These are phyloP conservation scores for Zygosaccharomyces pseudobailii DNA, from an alignment of 1,139 yeast species.

Conservation along the genomic window DNA sequence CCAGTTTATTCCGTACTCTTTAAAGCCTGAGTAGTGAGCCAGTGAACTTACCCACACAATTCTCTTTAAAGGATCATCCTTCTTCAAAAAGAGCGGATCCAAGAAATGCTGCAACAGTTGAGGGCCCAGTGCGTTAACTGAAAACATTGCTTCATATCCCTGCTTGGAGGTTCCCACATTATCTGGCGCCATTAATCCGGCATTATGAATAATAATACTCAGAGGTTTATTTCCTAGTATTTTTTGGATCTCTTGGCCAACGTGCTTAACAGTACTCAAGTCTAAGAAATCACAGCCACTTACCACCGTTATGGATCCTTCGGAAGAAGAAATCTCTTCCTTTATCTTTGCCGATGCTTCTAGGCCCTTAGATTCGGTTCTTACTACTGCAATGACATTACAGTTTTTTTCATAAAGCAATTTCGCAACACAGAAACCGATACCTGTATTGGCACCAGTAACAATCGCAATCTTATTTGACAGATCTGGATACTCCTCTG, in stretches of 20 bases:
- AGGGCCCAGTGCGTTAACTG: conserved; percentile 48
- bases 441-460: conserved; percentile 47
- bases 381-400: conserved; percentile 41
- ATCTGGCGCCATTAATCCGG: conserved; percentile 47
- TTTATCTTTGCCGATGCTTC: conserved; percentile 35
- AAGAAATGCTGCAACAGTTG: conserved; percentile 44
- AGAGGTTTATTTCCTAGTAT: conserved; percentile 23
- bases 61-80: conserved; percentile 31
- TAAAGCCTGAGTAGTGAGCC: conserved; percentile 38
- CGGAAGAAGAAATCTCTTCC: conserved; percentile 20
- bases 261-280: conserved; percentile 41
- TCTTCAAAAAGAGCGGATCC: conserved; percentile 39
- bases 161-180: conserved; percentile 36
- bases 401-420: conserved; percentile 41
- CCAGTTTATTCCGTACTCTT: conserved; percentile 40
- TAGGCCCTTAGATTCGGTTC: conserved; percentile 38
- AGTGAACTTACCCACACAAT: conserved; percentile 47
- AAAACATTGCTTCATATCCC: conserved; percentile 46
- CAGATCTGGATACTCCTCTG: conserved; percentile 43
- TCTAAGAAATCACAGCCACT: conserved; percentile 43
- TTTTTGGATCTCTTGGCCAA: conserved; percentile 35
- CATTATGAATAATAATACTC: conserved; percentile 47
- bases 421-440: conserved; percentile 42
- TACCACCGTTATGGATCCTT: conserved; percentile 27
- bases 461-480: conserved; percentile 40